Percentiles rank a stretch among this genome's conserved stretches.
Evolutionary conservation across 2,329 filamentous ascomycete species (phyloP).

Genomic region (Aspergillus terreus): DNA sequence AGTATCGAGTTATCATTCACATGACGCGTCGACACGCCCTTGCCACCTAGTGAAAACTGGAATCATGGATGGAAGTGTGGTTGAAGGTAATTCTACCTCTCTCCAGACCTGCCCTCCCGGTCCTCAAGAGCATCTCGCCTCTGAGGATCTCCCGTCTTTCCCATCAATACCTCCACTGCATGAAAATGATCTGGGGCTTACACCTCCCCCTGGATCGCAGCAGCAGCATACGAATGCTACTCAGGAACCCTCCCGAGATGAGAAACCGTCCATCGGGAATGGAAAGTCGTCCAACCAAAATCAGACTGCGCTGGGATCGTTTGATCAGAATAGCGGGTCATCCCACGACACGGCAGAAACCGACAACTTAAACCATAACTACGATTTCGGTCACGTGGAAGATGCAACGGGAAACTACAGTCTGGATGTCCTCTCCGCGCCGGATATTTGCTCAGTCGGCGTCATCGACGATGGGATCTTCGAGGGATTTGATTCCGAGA

Average conservation of each 20-base stretch:
- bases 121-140: conserved; percentile 13
- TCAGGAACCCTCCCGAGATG: conserved; percentile 7
- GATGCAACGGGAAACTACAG: not conserved
- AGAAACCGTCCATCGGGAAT: conserved; percentile 5
- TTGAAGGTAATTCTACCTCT: conserved; percentile 41
- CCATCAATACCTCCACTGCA: conserved; percentile 20
- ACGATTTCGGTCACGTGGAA: no score
- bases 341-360: no score
- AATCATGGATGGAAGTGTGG: conserved; percentile 23
- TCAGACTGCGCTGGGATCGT: no score
- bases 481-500: conserved; percentile 13
- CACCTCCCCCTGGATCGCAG: conserved; percentile 39
- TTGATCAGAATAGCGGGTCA: not conserved
- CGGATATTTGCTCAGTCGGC: not conserved
- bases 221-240: conserved; percentile 13
- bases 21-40: no score
- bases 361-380: no score
- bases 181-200: conserved; percentile 41
- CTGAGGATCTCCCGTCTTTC: conserved; percentile 20
- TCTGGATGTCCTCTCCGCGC: not conserved
- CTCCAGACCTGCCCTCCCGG: conserved; percentile 21
- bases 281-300: not conserved
- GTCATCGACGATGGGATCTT: not conserved
- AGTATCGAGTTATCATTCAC: no score
- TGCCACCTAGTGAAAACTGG: not conserved